Evolutionary conservation across 108 stramenopile species (phyloP).

Genomic region (Pseudonitzschia pungens): DNA sequence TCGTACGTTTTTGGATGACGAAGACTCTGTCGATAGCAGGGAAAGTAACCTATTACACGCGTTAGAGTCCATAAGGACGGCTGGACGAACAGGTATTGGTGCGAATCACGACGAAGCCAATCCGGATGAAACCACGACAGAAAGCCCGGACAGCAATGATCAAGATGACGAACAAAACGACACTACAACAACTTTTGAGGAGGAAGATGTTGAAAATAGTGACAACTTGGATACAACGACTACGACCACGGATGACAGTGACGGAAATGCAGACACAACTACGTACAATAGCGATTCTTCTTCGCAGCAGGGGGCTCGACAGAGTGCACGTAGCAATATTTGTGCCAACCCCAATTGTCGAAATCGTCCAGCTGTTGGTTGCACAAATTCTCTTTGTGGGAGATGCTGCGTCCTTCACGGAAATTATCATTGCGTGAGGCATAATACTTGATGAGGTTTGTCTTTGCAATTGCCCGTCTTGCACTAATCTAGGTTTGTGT

Average conservation of each 20-base stretch:
- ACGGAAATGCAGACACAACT: neutral
- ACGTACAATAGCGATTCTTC: constrained; percentile 14
- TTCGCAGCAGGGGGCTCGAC: neutral
- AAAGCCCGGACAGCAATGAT: constrained; percentile 6
- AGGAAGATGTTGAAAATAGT: constrained; percentile 15
- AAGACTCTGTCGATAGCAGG: too few relatives aligned
- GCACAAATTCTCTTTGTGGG: constrained; percentile 39
- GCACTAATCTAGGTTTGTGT: neutral
- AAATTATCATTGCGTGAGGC: constrained; percentile 33
- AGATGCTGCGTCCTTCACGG: constrained; percentile 46
- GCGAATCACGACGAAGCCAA: neutral
- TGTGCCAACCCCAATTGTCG: constrained; percentile 12
- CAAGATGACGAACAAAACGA: constrained; percentile 9
- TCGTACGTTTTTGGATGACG: neutral
- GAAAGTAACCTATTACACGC: too few relatives aligned
- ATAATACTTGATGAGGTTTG: constrained; percentile 24
- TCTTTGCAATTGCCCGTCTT: neutral
- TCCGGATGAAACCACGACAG: constrained; percentile 25
- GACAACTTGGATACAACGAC: constrained; percentile 16
- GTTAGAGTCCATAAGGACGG: too few relatives aligned
- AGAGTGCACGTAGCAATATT: constrained; percentile 10
- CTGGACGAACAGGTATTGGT: too few relatives aligned
- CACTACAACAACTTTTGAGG: constrained; percentile 3
- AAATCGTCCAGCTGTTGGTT: constrained; percentile 42
- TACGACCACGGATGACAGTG: neutral